A percentile compares a stretch with the other conserved stretches of the same genome.
phyloP scores from a whole-genome alignment of 208 protist species.

The Acanthamoeba polyphaga region DNA sequence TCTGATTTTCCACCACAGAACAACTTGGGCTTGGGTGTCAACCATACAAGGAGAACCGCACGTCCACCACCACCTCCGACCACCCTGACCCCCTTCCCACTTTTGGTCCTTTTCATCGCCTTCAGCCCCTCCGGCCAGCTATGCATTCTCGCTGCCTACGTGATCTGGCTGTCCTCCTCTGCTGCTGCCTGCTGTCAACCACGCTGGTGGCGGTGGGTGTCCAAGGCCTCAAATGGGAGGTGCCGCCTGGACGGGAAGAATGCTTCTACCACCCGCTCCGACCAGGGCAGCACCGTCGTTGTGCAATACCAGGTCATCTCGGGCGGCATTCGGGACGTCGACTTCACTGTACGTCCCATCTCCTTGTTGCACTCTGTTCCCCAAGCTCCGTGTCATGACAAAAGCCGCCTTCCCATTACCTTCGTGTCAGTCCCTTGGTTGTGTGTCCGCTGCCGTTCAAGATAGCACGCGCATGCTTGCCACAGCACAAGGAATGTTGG shows the following conservation, averaged over 20 bases:
- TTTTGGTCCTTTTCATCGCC: no score
- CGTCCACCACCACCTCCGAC: no score
- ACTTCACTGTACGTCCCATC: background rate
- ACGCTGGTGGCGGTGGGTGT: background rate
- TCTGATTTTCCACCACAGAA: no score
- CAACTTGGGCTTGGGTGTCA: no score
- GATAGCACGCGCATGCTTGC: no score
- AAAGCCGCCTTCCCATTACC: no score
- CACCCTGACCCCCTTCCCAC: no score
- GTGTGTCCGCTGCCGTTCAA: no score
- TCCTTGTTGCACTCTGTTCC: background rate
- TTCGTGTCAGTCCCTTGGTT: background rate
- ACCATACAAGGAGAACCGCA: no score
- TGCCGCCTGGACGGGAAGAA: background rate
- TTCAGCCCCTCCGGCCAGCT: no score
- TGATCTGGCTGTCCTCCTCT: background rate
- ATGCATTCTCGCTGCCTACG: background rate
- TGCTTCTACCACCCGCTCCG: slow-evolving; percentile 16
- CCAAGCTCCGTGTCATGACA: no score
- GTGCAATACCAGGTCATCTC: slow-evolving; percentile 41
- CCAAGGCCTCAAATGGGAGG: background rate
- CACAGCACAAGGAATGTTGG: no score
- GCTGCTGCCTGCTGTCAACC: background rate
- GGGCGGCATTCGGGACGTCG: background rate
- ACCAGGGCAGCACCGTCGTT: background rate